Conservation (phyloP, 2,329 filamentous ascomycete species). For the Emergomyces orientalis region DNA sequence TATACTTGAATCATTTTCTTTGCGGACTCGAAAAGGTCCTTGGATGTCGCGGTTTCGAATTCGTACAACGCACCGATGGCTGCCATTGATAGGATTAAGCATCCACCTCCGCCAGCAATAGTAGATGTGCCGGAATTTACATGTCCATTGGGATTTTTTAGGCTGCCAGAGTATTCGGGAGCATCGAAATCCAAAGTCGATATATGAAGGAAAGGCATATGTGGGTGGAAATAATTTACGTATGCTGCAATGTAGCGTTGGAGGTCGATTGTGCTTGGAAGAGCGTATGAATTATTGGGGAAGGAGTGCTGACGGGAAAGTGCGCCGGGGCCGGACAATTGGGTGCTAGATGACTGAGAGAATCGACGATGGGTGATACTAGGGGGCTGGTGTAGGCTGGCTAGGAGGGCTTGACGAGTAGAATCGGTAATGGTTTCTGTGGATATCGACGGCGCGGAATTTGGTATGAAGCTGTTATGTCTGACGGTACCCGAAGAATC, state of each 20-base stretch:
- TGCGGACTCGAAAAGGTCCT: constrained; percentile 80
- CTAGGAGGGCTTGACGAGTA: constrained; percentile 53
- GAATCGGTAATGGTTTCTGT: constrained; percentile 59
- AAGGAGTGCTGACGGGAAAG: constrained; percentile 24
- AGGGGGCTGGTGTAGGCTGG: constrained; percentile 50
- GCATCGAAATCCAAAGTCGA: constrained; percentile 86
- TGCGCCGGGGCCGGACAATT: constrained; percentile 32
- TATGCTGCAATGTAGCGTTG: constrained; percentile 87
- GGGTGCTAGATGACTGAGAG: constrained; percentile 49
- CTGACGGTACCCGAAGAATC: constrained; percentile 20
- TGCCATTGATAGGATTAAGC: constrained; percentile 77
- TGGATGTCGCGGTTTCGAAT: constrained; percentile 66
- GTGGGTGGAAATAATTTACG: constrained; percentile 85
- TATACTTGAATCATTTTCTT: constrained; percentile 95
- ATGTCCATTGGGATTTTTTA: constrained; percentile 48
- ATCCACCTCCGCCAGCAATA: constrained; percentile 68
- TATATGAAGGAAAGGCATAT: constrained; percentile 88
- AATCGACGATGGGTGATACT: constrained; percentile 49
- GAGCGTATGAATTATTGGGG: constrained; percentile 29
- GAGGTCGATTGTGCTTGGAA: constrained; percentile 76
- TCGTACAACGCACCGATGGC: constrained; percentile 84
- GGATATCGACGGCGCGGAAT: constrained; percentile 51
- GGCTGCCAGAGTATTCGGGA: constrained; percentile 52
- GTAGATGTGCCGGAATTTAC: constrained; percentile 45
- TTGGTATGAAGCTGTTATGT: constrained; percentile 46